phyloP scores from a whole-genome alignment of 805 yeast species.

The Myxozyma monticola region DNA sequence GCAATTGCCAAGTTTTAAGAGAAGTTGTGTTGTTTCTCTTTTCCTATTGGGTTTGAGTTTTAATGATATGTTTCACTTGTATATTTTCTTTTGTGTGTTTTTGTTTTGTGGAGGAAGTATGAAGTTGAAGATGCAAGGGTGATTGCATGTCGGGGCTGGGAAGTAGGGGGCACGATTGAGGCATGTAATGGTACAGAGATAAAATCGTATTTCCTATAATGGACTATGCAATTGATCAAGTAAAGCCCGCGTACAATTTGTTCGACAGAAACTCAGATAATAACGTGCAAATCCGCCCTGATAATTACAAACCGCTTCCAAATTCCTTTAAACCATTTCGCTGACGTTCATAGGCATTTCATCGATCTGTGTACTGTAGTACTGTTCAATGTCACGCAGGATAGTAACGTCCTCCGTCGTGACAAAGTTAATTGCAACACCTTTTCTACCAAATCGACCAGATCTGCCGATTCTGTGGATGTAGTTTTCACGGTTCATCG shows the following conservation, averaged over 20 bases:
- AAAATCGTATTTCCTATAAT: too few species aligned
- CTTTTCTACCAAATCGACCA: slow-evolving; percentile 98
- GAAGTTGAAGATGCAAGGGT: neutral
- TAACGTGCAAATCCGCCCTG: too few species aligned
- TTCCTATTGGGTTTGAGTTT: neutral
- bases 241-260: too few species aligned
- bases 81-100: neutral
- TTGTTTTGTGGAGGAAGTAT: neutral
- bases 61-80: neutral
- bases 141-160: too few species aligned
- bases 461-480: slow-evolving; percentile 98
- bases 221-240: too few species aligned
- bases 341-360: slow-evolving; percentile 77
- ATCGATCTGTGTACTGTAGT: slow-evolving; percentile 83
- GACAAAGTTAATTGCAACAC: slow-evolving; percentile 93
- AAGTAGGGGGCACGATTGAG: too few species aligned
- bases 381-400: slow-evolving; percentile 83
- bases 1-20: too few species aligned
- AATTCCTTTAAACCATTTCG: slow-evolving; percentile 37
- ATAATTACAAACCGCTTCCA: neutral
- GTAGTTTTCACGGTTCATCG: slow-evolving; percentile 86
- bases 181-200: too few species aligned
- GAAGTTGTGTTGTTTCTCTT: neutral
- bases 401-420: slow-evolving; percentile 73
- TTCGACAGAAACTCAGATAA: too few species aligned